Percentiles rank a stretch among this genome's conserved stretches.
Conservation (phyloP, 1,284 basidiomycete species). For the Somion occarium region DNA sequence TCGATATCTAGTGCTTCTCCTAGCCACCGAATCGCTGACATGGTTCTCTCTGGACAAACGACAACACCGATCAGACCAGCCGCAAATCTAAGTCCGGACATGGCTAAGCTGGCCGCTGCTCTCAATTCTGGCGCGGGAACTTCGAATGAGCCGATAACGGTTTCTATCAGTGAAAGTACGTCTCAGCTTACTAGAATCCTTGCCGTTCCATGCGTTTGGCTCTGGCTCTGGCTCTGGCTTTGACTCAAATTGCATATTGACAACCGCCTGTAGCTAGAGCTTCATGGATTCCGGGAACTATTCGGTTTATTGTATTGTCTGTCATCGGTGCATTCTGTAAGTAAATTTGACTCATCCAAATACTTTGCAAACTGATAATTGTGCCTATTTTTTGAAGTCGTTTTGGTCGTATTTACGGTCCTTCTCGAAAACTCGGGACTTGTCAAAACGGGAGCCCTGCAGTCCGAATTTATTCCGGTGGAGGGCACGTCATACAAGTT, state of each 20-base stretch:
- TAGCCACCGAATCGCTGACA: slow-evolving; percentile 55
- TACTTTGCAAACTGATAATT: background rate
- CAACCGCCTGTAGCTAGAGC: slow-evolving; percentile 49
- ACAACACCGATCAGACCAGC: slow-evolving; percentile 12
- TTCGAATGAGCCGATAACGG: slow-evolving; percentile 62
- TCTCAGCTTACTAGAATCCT: no score
- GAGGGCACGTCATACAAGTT: slow-evolving; percentile 84
- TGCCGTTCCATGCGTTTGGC: slow-evolving; percentile 2
- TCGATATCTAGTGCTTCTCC: slow-evolving; percentile 14
- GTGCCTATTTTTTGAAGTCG: slow-evolving; percentile 42
- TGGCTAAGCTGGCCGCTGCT: slow-evolving; percentile 38
- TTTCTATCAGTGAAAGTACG: slow-evolving; percentile 77
- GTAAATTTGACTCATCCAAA: slow-evolving; percentile 9
- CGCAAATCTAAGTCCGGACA: slow-evolving; percentile 28
- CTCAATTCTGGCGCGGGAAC: slow-evolving; percentile 38
- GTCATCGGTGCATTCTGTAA: slow-evolving; percentile 23
- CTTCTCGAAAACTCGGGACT: slow-evolving; percentile 90
- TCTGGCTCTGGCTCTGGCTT: background rate
- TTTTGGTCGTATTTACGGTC: slow-evolving; percentile 81
- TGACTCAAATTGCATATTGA: slow-evolving; percentile 5
- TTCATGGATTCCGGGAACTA: slow-evolving; percentile 55
- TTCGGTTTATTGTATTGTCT: slow-evolving; percentile 51
- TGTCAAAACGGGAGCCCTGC: slow-evolving; percentile 79
- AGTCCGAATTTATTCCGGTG: slow-evolving; percentile 72
- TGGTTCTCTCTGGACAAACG: slow-evolving; percentile 41